These are phyloP conservation scores for Exophiala oligosperma DNA, from an alignment of 2,329 filamentous ascomycete species.

Conservation along the genomic window DNA sequence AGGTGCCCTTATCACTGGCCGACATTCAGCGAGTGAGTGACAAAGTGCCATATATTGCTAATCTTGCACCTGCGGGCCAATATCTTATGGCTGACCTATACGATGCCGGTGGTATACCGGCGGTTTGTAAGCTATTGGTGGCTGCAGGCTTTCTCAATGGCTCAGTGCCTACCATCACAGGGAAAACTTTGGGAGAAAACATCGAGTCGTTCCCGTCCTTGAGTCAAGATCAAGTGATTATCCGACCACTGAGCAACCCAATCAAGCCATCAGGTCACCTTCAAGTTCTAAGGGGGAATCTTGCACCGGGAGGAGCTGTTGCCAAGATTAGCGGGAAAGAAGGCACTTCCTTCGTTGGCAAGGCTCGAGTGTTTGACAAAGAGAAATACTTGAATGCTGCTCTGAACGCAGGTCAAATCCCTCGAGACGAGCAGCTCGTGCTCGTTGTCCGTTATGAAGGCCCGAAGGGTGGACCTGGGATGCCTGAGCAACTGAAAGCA, in stretches of 20 bases:
- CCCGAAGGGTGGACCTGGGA: constrained; percentile 86
- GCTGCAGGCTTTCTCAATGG: constrained; percentile 75
- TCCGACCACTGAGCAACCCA: constrained; percentile 75
- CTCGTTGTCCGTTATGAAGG: constrained; percentile 91
- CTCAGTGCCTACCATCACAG: constrained; percentile 75
- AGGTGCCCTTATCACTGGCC: constrained; percentile 72
- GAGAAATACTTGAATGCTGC: constrained; percentile 76
- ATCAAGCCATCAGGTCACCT: constrained; percentile 87
- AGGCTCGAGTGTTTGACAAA: constrained; percentile 81
- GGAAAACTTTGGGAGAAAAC: constrained; percentile 79
- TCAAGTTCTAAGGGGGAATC: constrained; percentile 83
- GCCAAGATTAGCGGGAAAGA: constrained; percentile 97
- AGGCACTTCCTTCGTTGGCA: constrained; percentile 76
- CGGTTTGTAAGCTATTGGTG: constrained; percentile 80
- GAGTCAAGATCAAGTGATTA: constrained; percentile 75
- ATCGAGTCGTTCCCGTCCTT: constrained; percentile 73
- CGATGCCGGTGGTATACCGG: constrained; percentile 78
- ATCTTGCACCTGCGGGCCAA: constrained; percentile 79
- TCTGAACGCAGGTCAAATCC: constrained; percentile 68
- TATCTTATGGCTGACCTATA: constrained; percentile 88
- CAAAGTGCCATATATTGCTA: constrained; percentile 80
- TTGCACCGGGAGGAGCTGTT: constrained; percentile 84
- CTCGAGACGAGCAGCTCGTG: constrained; percentile 76
- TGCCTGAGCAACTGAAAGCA: constrained; percentile 91
- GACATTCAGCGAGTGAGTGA: constrained; percentile 79